phyloP scores from a whole-genome alignment of 2,329 filamentous ascomycete species.

The Hypoxylon sp. region DNA sequence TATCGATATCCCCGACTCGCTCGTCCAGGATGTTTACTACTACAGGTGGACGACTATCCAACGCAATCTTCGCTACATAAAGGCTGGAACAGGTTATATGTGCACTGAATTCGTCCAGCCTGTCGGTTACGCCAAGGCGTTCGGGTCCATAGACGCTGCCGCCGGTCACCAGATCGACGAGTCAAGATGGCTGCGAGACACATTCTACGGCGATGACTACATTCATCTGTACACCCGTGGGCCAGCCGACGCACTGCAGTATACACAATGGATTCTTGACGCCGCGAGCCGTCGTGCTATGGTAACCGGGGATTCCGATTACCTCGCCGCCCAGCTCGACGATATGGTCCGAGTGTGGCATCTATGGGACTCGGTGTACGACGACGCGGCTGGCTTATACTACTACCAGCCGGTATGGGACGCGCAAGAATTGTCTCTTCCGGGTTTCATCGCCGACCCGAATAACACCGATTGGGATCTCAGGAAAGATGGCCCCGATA shows the following conservation, averaged over 20 bases:
- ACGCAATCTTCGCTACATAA: constrained; percentile 56
- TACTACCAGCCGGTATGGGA: constrained; percentile 58
- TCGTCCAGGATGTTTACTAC: constrained; percentile 60
- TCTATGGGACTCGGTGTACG: constrained; percentile 54
- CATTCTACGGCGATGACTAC: constrained; percentile 55
- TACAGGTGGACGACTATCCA: constrained; percentile 58
- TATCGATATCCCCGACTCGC: constrained; percentile 56
- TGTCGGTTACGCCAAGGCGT: constrained; percentile 51
- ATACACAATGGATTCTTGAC: constrained; percentile 55
- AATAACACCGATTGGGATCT: constrained; percentile 49
- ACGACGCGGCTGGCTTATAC: constrained; percentile 54
- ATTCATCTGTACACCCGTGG: constrained; percentile 54
- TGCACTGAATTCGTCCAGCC: constrained; percentile 59
- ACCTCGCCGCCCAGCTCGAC: constrained; percentile 54
- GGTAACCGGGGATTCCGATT: constrained; percentile 54
- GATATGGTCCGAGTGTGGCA: constrained; percentile 56
- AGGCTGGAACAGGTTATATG: constrained; percentile 56
- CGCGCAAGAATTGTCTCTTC: constrained; percentile 57
- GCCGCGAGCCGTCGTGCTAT: constrained; percentile 52
- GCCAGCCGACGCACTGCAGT: constrained; percentile 53
- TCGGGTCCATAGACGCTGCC: constrained; percentile 51
- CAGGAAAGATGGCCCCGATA: constrained; percentile 54
- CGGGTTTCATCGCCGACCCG: constrained; percentile 54
- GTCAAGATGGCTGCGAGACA: constrained; percentile 56
- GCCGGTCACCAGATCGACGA: constrained; percentile 55